These are phyloP conservation scores for Septoria petroselini DNA, from an alignment of 2,329 filamentous ascomycete species.

Conservation along the genomic window DNA sequence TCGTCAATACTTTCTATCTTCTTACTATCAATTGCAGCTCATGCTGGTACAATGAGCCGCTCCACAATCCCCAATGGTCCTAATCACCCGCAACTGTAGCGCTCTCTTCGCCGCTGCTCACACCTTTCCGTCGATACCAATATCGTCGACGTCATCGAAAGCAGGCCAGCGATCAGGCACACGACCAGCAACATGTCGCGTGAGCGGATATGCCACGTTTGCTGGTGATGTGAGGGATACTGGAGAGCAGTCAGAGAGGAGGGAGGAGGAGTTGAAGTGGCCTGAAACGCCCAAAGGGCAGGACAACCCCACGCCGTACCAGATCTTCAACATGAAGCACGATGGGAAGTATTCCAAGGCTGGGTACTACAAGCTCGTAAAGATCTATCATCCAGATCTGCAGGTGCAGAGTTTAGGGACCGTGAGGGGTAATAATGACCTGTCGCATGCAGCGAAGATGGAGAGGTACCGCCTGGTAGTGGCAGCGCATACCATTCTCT, in stretches of 20 bases:
- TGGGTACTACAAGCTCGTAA: constrained; percentile 86
- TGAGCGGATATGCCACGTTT: constrained; percentile 36
- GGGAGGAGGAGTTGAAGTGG: constrained; percentile 34
- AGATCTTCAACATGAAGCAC: constrained; percentile 68
- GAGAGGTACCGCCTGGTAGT: constrained; percentile 89
- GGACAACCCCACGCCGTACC: constrained; percentile 73
- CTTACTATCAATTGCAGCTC: constrained; percentile 1
- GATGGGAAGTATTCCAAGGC: constrained; percentile 73
- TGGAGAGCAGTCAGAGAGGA: constrained; percentile 27
- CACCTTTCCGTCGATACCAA: constrained; percentile 27
- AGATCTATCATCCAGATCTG: constrained; percentile 86
- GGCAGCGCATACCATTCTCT: constrained; percentile 82
- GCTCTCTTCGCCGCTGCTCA: constrained; percentile 35
- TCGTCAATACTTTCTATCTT: neutral
- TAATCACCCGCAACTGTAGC: constrained; percentile 41
- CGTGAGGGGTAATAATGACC: constrained; percentile 43
- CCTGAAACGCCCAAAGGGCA: constrained; percentile 40
- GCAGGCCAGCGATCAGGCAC: constrained; percentile 35
- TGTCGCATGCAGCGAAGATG: constrained; percentile 64
- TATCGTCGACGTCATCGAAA: constrained; percentile 44
- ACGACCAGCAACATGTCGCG: constrained; percentile 28
- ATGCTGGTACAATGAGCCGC: constrained; percentile 24
- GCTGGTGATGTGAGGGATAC: constrained; percentile 27
- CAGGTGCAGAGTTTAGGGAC: constrained; percentile 44
- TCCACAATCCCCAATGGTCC: constrained; percentile 26